Conservation (phyloP, 257 asterid genomes). For the Lycium ferocissimum region DNA sequence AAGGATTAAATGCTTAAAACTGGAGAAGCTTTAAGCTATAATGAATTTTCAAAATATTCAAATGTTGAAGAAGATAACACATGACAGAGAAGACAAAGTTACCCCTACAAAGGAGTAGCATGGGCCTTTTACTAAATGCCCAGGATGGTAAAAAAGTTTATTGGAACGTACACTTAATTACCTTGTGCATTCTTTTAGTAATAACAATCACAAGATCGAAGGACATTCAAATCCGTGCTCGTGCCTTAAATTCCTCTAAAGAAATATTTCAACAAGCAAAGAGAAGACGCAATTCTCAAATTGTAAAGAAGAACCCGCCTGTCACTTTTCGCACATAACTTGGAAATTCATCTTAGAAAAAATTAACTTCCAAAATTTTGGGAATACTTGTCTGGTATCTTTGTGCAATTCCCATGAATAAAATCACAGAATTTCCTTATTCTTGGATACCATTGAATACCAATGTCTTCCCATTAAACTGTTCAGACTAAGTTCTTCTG, state of each 20-base stretch:
- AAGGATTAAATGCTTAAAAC: background rate
- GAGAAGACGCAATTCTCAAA: background rate
- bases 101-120: background rate
- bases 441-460: background rate
- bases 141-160: background rate
- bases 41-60: background rate
- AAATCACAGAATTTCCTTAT: background rate
- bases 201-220: background rate
- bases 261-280: background rate
- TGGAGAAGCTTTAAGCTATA: background rate
- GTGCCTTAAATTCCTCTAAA: background rate
- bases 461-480: background rate
- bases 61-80: background rate
- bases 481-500: slow-evolving; percentile 53
- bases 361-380: background rate
- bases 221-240: too few species aligned
- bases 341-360: background rate
- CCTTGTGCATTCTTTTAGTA: background rate
- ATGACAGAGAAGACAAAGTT: background rate
- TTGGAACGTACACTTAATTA: background rate
- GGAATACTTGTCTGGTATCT: background rate
- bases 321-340: too few species aligned
- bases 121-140: background rate
- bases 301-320: too few species aligned
- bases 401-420: background rate